A percentile compares a stretch with the other conserved stretches of the same genome.
These are phyloP conservation scores for Botrytis pseudocinerea DNA, from an alignment of 2,329 filamentous ascomycete genomes.

Conservation along the genomic window DNA sequence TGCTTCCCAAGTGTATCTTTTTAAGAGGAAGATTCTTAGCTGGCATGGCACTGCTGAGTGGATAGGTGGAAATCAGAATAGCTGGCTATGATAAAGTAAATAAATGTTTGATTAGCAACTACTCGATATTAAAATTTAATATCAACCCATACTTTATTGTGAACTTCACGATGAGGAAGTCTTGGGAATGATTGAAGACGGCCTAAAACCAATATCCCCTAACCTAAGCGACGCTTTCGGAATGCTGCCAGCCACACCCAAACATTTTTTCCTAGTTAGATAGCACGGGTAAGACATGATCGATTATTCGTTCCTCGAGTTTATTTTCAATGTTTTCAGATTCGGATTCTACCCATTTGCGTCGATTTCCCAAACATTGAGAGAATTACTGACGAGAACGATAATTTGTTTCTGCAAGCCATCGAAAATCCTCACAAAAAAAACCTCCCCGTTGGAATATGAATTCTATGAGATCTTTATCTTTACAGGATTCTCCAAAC, in stretches of 20 bases:
- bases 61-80: not conserved
- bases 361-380: not conserved
- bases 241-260: slow-evolving; percentile 7
- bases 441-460: not conserved
- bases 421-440: not conserved
- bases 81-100: not conserved
- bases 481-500: not conserved
- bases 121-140: not conserved
- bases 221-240: slow-evolving; percentile 14
- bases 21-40: not conserved
- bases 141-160: not conserved
- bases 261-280: not conserved
- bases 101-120: not conserved
- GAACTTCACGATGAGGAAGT: not conserved
- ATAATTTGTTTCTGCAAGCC: not conserved
- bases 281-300: not conserved
- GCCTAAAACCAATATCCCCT: not conserved
- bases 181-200: not conserved
- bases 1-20: not conserved
- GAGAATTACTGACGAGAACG: not conserved
- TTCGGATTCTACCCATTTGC: not conserved
- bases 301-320: not conserved
- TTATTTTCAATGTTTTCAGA: not conserved
- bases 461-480: not conserved
- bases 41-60: not conserved